Percentiles rank a stretch among this genome's conserved stretches.
phyloP scores from a whole-genome alignment of 2,329 filamentous ascomycete genomes.

The Rachicladosporium sp. region DNA sequence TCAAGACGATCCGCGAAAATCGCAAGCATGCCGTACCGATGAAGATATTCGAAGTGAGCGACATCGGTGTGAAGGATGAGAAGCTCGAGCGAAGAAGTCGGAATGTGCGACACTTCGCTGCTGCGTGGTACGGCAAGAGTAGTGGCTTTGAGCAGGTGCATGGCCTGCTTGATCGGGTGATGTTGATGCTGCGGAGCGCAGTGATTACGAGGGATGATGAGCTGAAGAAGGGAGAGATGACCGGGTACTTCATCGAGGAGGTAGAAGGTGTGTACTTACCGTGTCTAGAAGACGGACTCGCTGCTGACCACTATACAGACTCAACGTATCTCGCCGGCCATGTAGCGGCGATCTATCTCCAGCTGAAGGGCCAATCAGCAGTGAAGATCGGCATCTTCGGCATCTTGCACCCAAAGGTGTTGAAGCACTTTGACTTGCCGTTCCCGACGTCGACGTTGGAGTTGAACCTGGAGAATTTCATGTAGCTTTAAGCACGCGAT shows the following conservation, averaged over 20 bases:
- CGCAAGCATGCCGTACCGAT: conserved; percentile 79
- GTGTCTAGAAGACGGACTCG: neutral
- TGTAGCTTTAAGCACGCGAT: conserved; percentile 37
- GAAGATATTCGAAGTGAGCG: conserved; percentile 82
- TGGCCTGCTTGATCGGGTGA: conserved; percentile 78
- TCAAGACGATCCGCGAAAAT: conserved; percentile 92
- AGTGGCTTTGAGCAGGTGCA: conserved; percentile 94
- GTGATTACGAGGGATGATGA: conserved; percentile 70
- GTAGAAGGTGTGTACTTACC: conserved; percentile 51
- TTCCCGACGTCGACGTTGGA: conserved; percentile 91
- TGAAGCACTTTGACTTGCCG: conserved; percentile 87
- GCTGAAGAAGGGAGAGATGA: conserved; percentile 38
- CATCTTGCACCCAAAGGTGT: conserved; percentile 81
- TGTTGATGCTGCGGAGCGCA: conserved; percentile 77
- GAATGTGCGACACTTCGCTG: conserved; percentile 93
- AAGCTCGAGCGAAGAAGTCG: conserved; percentile 70
- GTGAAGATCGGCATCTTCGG: conserved; percentile 78
- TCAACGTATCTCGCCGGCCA: conserved; percentile 86
- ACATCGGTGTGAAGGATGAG: conserved; percentile 84
- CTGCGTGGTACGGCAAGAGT: conserved; percentile 86
- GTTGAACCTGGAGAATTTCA: conserved; percentile 86
- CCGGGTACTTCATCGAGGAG: conserved; percentile 83
- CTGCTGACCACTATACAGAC: conserved; percentile 34
- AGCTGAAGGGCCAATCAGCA: conserved; percentile 56
- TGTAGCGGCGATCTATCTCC: conserved; percentile 71